Conservation (phyloP, 2,329 filamentous ascomycete species). For the Ustulina deusta region DNA sequence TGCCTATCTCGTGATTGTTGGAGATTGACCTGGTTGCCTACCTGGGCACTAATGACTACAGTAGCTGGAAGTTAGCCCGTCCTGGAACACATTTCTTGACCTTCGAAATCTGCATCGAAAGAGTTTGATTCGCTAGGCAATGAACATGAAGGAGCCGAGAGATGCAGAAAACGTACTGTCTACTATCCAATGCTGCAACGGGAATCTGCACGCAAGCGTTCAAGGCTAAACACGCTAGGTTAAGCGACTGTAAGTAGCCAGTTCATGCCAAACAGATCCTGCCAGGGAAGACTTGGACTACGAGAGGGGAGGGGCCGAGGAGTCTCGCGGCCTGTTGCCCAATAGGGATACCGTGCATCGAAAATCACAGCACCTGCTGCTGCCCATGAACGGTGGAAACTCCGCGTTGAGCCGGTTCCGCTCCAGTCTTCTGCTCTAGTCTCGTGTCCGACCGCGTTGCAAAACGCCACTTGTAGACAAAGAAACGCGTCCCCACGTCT, state of each 20-base stretch:
- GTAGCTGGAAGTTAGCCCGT: constrained; percentile 7
- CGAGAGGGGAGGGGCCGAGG: constrained; percentile 27
- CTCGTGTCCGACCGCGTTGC: constrained; percentile 35
- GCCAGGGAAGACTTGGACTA: background rate
- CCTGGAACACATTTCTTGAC: constrained; percentile 12
- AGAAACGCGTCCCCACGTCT: constrained; percentile 12
- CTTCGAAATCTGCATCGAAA: background rate
- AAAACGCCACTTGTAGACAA: constrained; percentile 26
- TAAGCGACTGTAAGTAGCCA: background rate
- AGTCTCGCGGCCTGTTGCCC: constrained; percentile 25
- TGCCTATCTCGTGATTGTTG: constrained; percentile 35
- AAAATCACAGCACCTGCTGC: constrained; percentile 15
- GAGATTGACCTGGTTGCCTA: constrained; percentile 3
- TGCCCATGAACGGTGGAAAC: constrained; percentile 26
- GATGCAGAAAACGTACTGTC: too few relatives aligned
- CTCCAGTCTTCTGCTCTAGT: constrained; percentile 12
- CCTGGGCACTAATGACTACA: constrained; percentile 9
- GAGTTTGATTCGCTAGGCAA: constrained; percentile 22
- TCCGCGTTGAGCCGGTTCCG: background rate
- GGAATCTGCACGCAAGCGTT: constrained; percentile 22
- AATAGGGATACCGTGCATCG: constrained; percentile 19
- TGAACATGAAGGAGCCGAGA: constrained; percentile 11
- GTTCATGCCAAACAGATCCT: constrained; percentile 16
- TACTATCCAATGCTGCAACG: constrained; percentile 13
- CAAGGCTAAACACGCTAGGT: constrained; percentile 23